Percentiles rank a stretch among this genome's conserved stretches.
Conservation (phyloP, 2,329 filamentous ascomycete species). For the Remersonia thermophila region DNA sequence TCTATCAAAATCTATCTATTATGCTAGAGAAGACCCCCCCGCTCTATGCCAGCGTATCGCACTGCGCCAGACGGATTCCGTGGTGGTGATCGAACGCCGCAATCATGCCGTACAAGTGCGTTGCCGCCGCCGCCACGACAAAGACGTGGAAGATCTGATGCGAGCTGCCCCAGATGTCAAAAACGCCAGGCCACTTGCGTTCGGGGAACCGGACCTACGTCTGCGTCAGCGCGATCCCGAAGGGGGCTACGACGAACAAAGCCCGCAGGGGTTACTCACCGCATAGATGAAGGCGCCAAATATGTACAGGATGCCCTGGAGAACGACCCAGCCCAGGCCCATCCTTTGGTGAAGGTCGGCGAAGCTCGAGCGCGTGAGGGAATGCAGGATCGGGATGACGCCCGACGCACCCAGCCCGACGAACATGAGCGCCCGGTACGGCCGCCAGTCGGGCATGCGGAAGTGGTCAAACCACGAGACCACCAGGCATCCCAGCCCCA, state of each 20-base stretch:
- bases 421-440: slow-evolving; percentile 82
- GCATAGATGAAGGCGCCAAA: slow-evolving; percentile 78
- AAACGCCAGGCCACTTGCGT: slow-evolving; percentile 60
- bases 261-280: slow-evolving; percentile 33
- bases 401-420: slow-evolving; percentile 75
- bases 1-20: neutral
- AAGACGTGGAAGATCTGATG: slow-evolving; percentile 94
- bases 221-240: too few relatives aligned
- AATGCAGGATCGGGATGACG: slow-evolving; percentile 72
- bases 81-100: slow-evolving; percentile 83
- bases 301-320: slow-evolving; percentile 77
- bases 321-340: slow-evolving; percentile 65
- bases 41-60: slow-evolving; percentile 20
- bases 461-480: slow-evolving; percentile 76
- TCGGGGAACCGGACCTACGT: slow-evolving; percentile 67
- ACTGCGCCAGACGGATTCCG: slow-evolving; percentile 41
- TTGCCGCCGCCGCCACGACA: slow-evolving; percentile 68
- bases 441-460: slow-evolving; percentile 69
- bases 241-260: too few relatives aligned
- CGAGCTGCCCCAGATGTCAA: slow-evolving; percentile 85
- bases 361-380: slow-evolving; percentile 54
- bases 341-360: slow-evolving; percentile 57
- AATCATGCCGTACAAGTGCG: slow-evolving; percentile 69
- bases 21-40: neutral
- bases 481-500: slow-evolving; percentile 63